Conservation (phyloP, 2,329 filamentous ascomycete species). For the Colletotrichum sublineola region DNA sequence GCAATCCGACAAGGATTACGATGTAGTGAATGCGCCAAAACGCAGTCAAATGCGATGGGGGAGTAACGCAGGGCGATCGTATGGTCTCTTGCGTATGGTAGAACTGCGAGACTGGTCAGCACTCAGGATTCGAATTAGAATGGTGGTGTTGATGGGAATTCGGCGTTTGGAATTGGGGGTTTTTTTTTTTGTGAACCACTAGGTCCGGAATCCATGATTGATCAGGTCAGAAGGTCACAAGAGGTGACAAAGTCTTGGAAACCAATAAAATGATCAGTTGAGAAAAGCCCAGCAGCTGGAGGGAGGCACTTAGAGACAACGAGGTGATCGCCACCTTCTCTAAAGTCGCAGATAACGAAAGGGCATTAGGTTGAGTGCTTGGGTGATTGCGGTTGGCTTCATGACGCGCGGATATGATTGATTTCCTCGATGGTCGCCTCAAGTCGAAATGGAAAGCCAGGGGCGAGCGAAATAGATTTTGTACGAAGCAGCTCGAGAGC, state of each 20-base stretch:
- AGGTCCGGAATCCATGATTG: constrained; percentile 11
- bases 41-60: constrained; percentile 23
- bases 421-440: constrained; percentile 2
- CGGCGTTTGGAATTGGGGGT: neutral
- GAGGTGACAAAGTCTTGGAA: neutral
- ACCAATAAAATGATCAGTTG: neutral
- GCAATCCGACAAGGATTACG: constrained; percentile 25
- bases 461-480: constrained; percentile 1
- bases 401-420: constrained; percentile 2
- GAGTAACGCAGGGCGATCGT: constrained; percentile 28
- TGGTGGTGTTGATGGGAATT: constrained; percentile 17
- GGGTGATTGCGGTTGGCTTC: constrained; percentile 2
- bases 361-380: constrained; percentile 4
- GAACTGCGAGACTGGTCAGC: constrained; percentile 38
- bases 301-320: constrained; percentile 22
- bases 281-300: constrained; percentile 20
- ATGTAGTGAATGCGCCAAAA: constrained; percentile 31
- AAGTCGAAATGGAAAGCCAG: constrained; percentile 5
- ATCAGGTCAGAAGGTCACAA: neutral
- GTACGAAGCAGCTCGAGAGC: constrained; percentile 4
- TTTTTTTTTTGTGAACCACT: constrained; percentile 8
- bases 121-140: constrained; percentile 11
- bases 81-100: constrained; percentile 23
- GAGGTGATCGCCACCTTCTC: constrained; percentile 17
- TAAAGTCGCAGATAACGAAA: neutral